Evolutionary conservation across 192 early-diverging fungal genomes (phyloP).

Genomic region (Umbelopsis ramanniana): DNA sequence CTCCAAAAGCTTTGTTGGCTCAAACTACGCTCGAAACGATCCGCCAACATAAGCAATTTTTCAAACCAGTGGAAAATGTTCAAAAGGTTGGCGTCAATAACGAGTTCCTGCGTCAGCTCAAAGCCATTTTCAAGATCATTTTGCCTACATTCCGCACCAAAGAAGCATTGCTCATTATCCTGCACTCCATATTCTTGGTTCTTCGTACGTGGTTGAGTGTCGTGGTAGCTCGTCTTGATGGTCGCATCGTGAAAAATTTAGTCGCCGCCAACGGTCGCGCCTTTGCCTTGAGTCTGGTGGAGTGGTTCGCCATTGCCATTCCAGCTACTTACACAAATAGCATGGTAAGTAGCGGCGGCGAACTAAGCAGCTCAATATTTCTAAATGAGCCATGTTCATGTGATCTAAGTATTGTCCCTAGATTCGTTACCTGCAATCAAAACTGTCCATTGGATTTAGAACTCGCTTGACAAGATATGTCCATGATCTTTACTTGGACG

Average conservation of each 20-base stretch:
- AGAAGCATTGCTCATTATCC: constrained; percentile 76
- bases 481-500: constrained; percentile 82
- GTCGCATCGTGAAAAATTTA: constrained; percentile 93
- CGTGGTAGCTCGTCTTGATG: constrained; percentile 90
- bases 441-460: constrained; percentile 78
- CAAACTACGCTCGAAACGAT: constrained; percentile 43
- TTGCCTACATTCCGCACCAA: constrained; percentile 81
- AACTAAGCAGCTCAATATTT: background rate
- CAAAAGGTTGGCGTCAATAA: constrained; percentile 65
- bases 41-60: constrained; percentile 48
- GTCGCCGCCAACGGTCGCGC: constrained; percentile 62
- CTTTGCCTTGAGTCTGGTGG: constrained; percentile 77
- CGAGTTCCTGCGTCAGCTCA: constrained; percentile 64
- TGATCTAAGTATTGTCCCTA: constrained; percentile 15
- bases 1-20: constrained; percentile 13
- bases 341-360: constrained; percentile 71
- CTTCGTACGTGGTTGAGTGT: constrained; percentile 91
- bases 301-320: constrained; percentile 93
- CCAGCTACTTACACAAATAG: constrained; percentile 98
- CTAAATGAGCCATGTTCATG: background rate
- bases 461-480: constrained; percentile 87
- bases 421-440: constrained; percentile 74
- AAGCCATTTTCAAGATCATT: constrained; percentile 78
- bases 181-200: constrained; percentile 88
- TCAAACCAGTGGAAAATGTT: constrained; percentile 36